These are phyloP conservation scores for Nakazawaea populi DNA, from an alignment of 805 yeast species.

Conservation along the genomic window DNA sequence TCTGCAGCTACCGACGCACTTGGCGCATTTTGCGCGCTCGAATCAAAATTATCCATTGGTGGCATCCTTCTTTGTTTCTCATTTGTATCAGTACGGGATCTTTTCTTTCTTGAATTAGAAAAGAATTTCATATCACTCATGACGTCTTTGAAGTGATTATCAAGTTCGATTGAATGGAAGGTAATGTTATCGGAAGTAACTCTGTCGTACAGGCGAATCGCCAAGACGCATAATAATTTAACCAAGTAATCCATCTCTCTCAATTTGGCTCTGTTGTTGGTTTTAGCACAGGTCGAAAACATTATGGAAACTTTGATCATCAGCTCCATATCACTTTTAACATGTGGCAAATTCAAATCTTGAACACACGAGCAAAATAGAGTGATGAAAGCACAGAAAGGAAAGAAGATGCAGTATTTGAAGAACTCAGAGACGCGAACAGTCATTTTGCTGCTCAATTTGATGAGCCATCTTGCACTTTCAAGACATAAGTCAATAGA, in stretches of 20 bases:
- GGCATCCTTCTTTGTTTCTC: too few relatives aligned
- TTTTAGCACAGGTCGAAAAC: slow-evolving; percentile 13
- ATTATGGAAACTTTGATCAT: slow-evolving; percentile 15
- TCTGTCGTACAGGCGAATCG: slow-evolving; percentile 15
- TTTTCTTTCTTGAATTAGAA: neutral
- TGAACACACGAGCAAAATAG: slow-evolving; percentile 22
- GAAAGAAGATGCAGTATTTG: slow-evolving; percentile 20
- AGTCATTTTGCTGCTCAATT: slow-evolving; percentile 15
- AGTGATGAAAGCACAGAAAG: slow-evolving; percentile 25
- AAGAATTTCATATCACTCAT: neutral
- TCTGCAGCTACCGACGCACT: too few relatives aligned
- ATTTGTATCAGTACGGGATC: neutral
- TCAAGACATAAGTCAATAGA: slow-evolving; percentile 15
- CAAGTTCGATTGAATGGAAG: slow-evolving; percentile 16
- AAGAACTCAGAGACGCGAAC: slow-evolving; percentile 12
- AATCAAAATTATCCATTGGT: too few relatives aligned
- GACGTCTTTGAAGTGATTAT: slow-evolving; percentile 10
- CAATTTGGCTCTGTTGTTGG: slow-evolving; percentile 11
- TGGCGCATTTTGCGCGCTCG: too few relatives aligned
- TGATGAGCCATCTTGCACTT: slow-evolving; percentile 22
- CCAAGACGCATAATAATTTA: slow-evolving; percentile 9
- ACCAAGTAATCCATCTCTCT: slow-evolving; percentile 11
- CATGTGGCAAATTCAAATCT: slow-evolving; percentile 11
- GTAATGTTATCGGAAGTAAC: slow-evolving; percentile 9
- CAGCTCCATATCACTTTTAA: slow-evolving; percentile 19